These are phyloP conservation scores for Punica granatum DNA, from an alignment of 345 rosid species.

Conservation along the genomic window DNA sequence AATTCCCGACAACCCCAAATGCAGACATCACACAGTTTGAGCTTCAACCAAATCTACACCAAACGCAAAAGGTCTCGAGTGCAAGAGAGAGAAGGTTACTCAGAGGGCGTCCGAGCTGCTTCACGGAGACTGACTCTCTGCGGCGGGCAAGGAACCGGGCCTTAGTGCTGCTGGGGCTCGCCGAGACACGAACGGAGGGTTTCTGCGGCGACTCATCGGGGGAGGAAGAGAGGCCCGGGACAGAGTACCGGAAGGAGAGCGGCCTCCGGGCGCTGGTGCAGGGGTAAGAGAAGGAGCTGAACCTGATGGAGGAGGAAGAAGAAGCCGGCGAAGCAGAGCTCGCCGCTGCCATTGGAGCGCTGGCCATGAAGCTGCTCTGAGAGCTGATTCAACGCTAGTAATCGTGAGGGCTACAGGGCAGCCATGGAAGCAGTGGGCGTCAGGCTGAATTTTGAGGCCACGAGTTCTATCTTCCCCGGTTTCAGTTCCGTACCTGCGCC, in stretches of 20 bases:
- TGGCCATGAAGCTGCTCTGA: neutral
- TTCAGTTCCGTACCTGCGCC: too few relatives aligned
- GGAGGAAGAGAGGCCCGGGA: conserved; percentile 12
- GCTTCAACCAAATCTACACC: neutral
- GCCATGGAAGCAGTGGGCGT: neutral
- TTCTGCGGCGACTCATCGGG: conserved; percentile 14
- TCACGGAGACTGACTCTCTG: conserved; percentile 61
- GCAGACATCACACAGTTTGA: neutral
- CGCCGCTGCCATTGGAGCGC: conserved; percentile 7
- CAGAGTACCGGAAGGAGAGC: conserved; percentile 6
- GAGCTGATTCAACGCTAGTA: neutral
- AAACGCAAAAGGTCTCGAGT: neutral
- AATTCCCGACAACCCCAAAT: too few relatives aligned
- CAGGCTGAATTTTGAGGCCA: neutral
- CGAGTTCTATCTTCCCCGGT: too few relatives aligned
- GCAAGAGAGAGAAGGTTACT: conserved; percentile 28
- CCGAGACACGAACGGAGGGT: conserved; percentile 38
- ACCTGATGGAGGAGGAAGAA: conserved; percentile 10
- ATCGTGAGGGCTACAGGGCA: neutral
- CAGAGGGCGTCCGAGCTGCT: conserved; percentile 70
- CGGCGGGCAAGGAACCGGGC: conserved; percentile 79
- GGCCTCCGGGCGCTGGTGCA: conserved; percentile 13
- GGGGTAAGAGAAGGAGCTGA: conserved; percentile 20
- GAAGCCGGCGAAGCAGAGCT: conserved; percentile 10
- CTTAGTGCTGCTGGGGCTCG: conserved; percentile 35